Percentiles rank a stretch among this genome's conserved stretches.
Conservation (phyloP, 169 alveolate species). For the Babesia sp. region DNA sequence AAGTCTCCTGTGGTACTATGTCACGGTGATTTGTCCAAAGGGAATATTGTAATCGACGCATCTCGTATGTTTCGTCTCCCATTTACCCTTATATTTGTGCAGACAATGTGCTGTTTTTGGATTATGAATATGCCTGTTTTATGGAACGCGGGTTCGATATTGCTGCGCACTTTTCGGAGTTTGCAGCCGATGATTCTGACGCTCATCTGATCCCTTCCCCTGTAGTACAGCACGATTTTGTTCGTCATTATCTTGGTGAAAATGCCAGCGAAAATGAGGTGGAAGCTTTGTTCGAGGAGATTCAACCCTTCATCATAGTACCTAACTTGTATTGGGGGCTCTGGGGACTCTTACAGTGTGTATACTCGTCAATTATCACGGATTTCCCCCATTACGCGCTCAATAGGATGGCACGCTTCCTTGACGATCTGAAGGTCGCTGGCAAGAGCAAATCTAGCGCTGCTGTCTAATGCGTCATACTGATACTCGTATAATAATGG, state of each 20-base stretch:
- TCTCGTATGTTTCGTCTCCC: constrained; percentile 16
- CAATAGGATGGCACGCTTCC: constrained; percentile 42
- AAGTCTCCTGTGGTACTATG: constrained; percentile 77
- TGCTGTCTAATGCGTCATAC: not conserved
- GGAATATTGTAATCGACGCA: constrained; percentile 63
- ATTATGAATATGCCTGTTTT: constrained; percentile 74
- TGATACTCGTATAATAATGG: not conserved
- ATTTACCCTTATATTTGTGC: not conserved
- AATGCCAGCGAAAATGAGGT: not conserved
- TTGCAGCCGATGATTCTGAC: constrained; percentile 64
- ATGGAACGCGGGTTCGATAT: constrained; percentile 79
- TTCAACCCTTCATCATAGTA: constrained; percentile 71
- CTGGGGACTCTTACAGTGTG: constrained; percentile 72
- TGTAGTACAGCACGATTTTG: constrained; percentile 58
- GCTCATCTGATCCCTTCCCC: constrained; percentile 55
- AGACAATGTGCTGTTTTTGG: constrained; percentile 66
- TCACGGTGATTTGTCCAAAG: constrained; percentile 71
- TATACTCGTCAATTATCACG: constrained; percentile 66
- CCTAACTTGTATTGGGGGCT: constrained; percentile 75
- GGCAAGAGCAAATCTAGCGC: not conserved
- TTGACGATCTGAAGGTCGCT: not conserved
- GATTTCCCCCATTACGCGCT: constrained; percentile 65
- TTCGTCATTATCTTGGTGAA: constrained; percentile 28
- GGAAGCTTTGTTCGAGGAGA: constrained; percentile 40
- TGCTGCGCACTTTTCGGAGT: constrained; percentile 74